These are phyloP conservation scores for Ganoderma lingzhi DNA, from an alignment of 1,284 basidiomycete species.

Conservation along the genomic window DNA sequence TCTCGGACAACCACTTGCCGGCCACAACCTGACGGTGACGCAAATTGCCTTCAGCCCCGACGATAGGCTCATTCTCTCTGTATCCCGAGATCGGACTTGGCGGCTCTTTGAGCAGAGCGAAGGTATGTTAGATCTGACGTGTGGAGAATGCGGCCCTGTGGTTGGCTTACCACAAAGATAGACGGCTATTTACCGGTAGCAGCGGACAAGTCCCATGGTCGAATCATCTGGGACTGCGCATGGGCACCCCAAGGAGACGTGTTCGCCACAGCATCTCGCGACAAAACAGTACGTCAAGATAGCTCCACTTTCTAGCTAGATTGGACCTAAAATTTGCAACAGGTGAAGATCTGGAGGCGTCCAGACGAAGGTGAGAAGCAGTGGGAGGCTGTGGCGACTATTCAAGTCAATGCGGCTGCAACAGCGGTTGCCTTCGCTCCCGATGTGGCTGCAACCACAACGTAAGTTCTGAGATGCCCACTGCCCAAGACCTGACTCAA, in stretches of 20 bases:
- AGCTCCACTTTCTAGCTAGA: not conserved
- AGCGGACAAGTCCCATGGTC: slow-evolving; percentile 85
- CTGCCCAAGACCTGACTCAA: not conserved
- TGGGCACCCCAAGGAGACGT: slow-evolving; percentile 79
- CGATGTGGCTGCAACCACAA: slow-evolving; percentile 40
- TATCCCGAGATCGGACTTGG: slow-evolving; percentile 95
- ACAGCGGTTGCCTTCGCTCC: slow-evolving; percentile 76
- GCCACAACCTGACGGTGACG: slow-evolving; percentile 92
- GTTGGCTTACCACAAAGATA: not conserved
- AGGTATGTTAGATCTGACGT: slow-evolving; percentile 40
- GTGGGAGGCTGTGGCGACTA: slow-evolving; percentile 61
- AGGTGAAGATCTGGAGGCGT: slow-evolving; percentile 80
- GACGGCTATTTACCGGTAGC: slow-evolving; percentile 69
- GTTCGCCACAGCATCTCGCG: slow-evolving; percentile 95
- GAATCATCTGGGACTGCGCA: slow-evolving; percentile 96
- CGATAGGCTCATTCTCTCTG: slow-evolving; percentile 81
- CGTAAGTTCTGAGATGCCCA: slow-evolving; percentile 45
- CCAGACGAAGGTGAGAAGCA: slow-evolving; percentile 42
- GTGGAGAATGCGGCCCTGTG: not conserved
- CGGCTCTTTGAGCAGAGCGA: slow-evolving; percentile 71
- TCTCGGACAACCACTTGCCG: slow-evolving; percentile 76
- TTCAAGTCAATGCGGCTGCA: slow-evolving; percentile 70
- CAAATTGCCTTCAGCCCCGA: slow-evolving; percentile 89
- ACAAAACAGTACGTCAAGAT: slow-evolving; percentile 82
- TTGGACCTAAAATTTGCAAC: not conserved